Evolutionary conservation across 2,329 filamentous ascomycete species (phyloP).

Genomic region (Rutstroemia sp.): DNA sequence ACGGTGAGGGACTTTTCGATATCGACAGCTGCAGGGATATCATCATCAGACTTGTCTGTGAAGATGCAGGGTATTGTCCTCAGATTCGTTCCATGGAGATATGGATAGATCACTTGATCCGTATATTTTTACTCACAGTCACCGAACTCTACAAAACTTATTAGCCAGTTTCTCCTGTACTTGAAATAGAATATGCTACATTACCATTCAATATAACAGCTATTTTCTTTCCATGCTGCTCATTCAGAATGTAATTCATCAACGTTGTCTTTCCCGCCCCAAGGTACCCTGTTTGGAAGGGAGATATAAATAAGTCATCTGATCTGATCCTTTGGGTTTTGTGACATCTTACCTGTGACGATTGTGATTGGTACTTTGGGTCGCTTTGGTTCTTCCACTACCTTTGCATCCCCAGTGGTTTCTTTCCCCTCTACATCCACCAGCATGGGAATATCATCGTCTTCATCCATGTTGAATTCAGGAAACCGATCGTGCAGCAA

Average conservation of each 20-base stretch:
- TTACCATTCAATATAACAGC: conserved; percentile 90
- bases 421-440: conserved; percentile 38
- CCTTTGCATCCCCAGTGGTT: conserved; percentile 28
- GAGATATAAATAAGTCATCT: background rate
- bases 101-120: conserved; percentile 5
- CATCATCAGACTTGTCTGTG: background rate
- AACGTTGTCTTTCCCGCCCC: conserved; percentile 94
- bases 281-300: conserved; percentile 63
- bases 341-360: conserved; percentile 55
- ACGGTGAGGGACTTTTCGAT: conserved; percentile 95
- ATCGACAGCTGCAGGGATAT: conserved; percentile 54
- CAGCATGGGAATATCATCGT: conserved; percentile 60
- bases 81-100: background rate
- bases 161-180: conserved; percentile 10
- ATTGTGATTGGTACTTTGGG: conserved; percentile 78
- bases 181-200: conserved; percentile 28
- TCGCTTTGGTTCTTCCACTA: conserved; percentile 39
- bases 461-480: conserved; percentile 46
- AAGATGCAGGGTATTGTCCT: too few species aligned
- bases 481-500: background rate
- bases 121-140: conserved; percentile 51
- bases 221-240: conserved; percentile 94
- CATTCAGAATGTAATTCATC: conserved; percentile 91
- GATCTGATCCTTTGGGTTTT: background rate
- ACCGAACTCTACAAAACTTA: conserved; percentile 57